Base-by-base conservation (phyloP, 164 flowering plant genomes). In the Paratinospora sagittata region DNA sequence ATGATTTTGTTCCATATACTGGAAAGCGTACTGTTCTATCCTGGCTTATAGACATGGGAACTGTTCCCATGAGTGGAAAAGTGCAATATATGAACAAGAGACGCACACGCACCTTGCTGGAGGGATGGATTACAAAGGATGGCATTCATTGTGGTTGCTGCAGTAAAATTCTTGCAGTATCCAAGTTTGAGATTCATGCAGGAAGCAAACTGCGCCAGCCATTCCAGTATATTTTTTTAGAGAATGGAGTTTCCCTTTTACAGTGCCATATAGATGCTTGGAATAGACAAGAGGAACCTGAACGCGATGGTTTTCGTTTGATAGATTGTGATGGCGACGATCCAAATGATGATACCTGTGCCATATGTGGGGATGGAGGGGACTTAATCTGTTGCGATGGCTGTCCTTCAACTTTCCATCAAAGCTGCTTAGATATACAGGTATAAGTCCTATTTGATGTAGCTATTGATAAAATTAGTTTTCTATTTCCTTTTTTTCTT, bases 301-400 rank as follows among this genome's bases (percentile, higher is more conserved):
- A 78, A 49, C 78, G 73, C 36, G 57, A 72, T 61, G 88, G 87
- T 57, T 89, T 90, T 75, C 82, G 83, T 65, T 63, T 71, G 47
- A 76, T 96, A 47, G 82, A 87, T 62, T 74, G 73, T 62, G 86
- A 85, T 75, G 90, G 89, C 60, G 92, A 86, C 80, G 99, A 93
- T 78, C 96, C 96, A n/a, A 87, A 96, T 85, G 99, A 96, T 82
- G 99, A 96, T 78, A 91, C 99, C 49, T 96, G 99, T 85, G 93
- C 92, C 67, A 77, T 89, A 19, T 96, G 99, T 78, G 98, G 93
- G 63, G 99, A 96, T 89, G 99, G 99, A 60, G 99, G 99, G 62
- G 90, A 91, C 76, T 80, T 93, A 82, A 91, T 96, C 63, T 96
- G 99, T 76, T 96, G 99, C 83, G 99, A 96, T 85, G 84, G 99